phyloP scores from a whole-genome alignment of 768 basidiomycete species.

The Podaxis sp. region DNA sequence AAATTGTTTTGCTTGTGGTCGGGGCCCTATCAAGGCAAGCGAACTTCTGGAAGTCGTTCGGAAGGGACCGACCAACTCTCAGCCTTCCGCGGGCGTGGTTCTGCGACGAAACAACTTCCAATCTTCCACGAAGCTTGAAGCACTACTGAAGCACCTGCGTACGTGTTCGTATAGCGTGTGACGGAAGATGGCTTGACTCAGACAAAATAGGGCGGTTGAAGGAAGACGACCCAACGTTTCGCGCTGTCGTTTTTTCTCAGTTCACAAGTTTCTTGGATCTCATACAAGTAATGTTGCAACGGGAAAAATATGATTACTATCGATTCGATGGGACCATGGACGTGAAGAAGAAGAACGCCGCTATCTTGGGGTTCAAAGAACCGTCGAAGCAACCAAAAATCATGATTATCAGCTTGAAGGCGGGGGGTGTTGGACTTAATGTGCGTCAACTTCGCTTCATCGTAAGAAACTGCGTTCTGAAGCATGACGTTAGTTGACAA shows the following conservation, averaged over 20 bases:
- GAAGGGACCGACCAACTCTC: slow-evolving; percentile 29
- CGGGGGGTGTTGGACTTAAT: slow-evolving; percentile 91
- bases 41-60: slow-evolving; percentile 65
- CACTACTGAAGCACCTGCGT: slow-evolving; percentile 74
- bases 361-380: slow-evolving; percentile 75
- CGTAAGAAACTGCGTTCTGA: slow-evolving; percentile 1
- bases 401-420: slow-evolving; percentile 77
- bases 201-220: slow-evolving; percentile 48
- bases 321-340: slow-evolving; percentile 95
- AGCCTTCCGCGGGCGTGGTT: slow-evolving; percentile 41
- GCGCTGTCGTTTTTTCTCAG: slow-evolving; percentile 88
- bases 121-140: slow-evolving; percentile 89
- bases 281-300: slow-evolving; percentile 67
- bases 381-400: slow-evolving; percentile 71
- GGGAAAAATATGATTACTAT: slow-evolving; percentile 66
- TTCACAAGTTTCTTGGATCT: slow-evolving; percentile 88
- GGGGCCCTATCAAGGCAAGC: slow-evolving; percentile 64
- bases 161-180: slow-evolving; percentile 20
- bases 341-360: slow-evolving; percentile 73
- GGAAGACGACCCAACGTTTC: slow-evolving; percentile 72
- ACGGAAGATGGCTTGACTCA: background rate
- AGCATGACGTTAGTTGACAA: slow-evolving; percentile 51
- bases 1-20: slow-evolving; percentile 76
- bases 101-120: slow-evolving; percentile 81
- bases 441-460: slow-evolving; percentile 35